These are phyloP conservation scores for Plantago coronopus DNA, from an alignment of 305 asterid genomes.

Conservation along the genomic window DNA sequence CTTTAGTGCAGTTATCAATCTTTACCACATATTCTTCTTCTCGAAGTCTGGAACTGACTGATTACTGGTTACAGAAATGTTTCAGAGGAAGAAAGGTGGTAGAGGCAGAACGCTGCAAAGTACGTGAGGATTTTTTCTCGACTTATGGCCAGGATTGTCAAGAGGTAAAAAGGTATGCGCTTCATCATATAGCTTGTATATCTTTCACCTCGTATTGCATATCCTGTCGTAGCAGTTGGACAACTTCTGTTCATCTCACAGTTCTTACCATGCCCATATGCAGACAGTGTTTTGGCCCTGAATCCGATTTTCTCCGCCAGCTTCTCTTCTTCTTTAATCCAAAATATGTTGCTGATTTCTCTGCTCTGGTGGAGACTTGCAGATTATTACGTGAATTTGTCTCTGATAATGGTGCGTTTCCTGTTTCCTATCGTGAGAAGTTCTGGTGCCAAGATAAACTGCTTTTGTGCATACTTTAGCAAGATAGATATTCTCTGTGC, in stretches of 20 bases:
- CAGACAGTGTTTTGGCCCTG: constrained; percentile 88
- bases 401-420: constrained; percentile 59
- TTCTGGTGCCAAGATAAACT: constrained; percentile 8
- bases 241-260: constrained; percentile 21
- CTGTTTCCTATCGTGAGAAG: constrained; percentile 14
- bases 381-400: constrained; percentile 57
- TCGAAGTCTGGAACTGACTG: constrained; percentile 33
- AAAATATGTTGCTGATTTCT: constrained; percentile 57
- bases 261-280: constrained; percentile 29
- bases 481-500: constrained; percentile 15
- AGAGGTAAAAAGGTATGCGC: constrained; percentile 63
- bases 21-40: constrained; percentile 7
- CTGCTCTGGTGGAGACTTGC: constrained; percentile 81
- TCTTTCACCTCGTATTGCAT: constrained; percentile 4
- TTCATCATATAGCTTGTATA: constrained; percentile 18
- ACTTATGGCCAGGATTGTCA: constrained; percentile 65
- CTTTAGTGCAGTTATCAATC: constrained; percentile 14
- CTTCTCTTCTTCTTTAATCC: constrained; percentile 89
- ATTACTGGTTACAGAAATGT: constrained; percentile 65
- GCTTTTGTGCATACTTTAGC: neutral
- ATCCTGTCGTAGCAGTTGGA: constrained; percentile 5
- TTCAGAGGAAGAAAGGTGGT: constrained; percentile 86
- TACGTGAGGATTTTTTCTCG: constrained; percentile 64
- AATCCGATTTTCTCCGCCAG: constrained; percentile 69
- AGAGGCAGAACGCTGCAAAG: constrained; percentile 67